Evolutionary conservation across 2,329 filamentous ascomycete species (phyloP), one percentile per base, ranked within the genome.

Genomic region (Kalaharituber pfeilii): DNA sequence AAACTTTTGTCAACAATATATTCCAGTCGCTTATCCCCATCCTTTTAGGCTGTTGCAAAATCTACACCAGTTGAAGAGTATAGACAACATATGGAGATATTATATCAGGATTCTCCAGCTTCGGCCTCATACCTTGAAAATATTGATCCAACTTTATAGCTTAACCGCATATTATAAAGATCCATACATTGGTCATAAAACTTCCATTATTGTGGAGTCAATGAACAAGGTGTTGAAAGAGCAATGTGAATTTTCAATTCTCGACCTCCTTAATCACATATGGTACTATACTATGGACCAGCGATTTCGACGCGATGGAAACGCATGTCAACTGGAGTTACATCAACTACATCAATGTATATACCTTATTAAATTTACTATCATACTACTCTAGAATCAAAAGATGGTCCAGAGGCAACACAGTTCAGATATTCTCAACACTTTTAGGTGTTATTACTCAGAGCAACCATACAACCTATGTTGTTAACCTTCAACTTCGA

Each of bases 171-270:
- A 29, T 28, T 53, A 39, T 28, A 13, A 28, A 15, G 55, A 49
- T 20, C 15, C 11, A 15, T 18, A 30, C 13, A 52, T 44, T 42
- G 42, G 52, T 8, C 53, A 57, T 27, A 29, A 15, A 13, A 55
- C 53, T n/a, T 57, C 55, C 13, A 57, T 55, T 36, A 52, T 55
- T 13, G 49, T 52, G 11, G 52, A 57, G 33, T 57, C 55, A n/a
- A 27, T 52, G 11, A 54, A 52, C 25, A 25, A 2, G 20, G 25
- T 28, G 8, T 28, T 50, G 13, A 13, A 24, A 18, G 15, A 24
- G 15, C 2, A 53, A 13, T n/a, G 53, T 28, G 20, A 25, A 22
- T 26, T 44, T n/a, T n/a, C 47, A 8, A 51, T 55, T 18, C 26
- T 57, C 15, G 30, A 56, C 11, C 22, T 57, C 6, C 44, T 56